These are phyloP conservation scores for Globisporangium spiculum DNA, from an alignment of 352 stramenopile species.

Conservation along the genomic window DNA sequence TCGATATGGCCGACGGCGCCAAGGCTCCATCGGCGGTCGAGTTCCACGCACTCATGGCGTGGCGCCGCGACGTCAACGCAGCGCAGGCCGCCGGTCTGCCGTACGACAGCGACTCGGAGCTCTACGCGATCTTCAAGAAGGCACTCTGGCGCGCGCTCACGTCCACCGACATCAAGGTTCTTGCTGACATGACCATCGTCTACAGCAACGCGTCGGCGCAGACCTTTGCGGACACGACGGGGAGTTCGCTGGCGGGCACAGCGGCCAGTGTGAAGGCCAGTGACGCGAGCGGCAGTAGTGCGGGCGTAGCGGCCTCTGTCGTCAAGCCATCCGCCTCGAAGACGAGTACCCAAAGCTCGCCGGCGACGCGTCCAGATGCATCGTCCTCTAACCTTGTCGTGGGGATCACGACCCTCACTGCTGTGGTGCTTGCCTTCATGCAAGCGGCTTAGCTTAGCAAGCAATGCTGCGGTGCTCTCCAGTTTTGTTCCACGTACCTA, in stretches of 20 bases:
- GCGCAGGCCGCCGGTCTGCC: constrained; percentile 41
- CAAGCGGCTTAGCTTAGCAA: neutral
- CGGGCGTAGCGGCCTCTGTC: neutral
- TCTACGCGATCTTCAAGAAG: constrained; percentile 47
- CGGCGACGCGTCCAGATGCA: neutral
- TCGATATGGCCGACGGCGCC: constrained; percentile 30
- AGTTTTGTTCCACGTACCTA: neutral
- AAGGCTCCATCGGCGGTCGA: constrained; percentile 31
- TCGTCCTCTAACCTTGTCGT: neutral
- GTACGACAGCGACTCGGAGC: constrained; percentile 46
- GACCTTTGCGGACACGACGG: constrained; percentile 30
- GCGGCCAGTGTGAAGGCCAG: constrained; percentile 27
- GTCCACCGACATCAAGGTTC: constrained; percentile 37
- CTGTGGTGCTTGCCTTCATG: neutral
- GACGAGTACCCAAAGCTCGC: constrained; percentile 19
- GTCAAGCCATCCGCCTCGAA: constrained; percentile 12
- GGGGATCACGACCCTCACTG: neutral
- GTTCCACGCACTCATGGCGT: constrained; percentile 52
- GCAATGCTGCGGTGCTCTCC: neutral
- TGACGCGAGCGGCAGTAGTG: constrained; percentile 9
- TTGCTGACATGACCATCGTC: constrained; percentile 40
- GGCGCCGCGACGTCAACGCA: constrained; percentile 50
- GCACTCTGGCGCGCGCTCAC: constrained; percentile 33
- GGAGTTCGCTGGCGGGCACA: constrained; percentile 28
- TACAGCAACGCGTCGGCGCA: constrained; percentile 18